phyloP scores from a whole-genome alignment of 768 basidiomycete genomes.

The Punctularia strigosozonata region DNA sequence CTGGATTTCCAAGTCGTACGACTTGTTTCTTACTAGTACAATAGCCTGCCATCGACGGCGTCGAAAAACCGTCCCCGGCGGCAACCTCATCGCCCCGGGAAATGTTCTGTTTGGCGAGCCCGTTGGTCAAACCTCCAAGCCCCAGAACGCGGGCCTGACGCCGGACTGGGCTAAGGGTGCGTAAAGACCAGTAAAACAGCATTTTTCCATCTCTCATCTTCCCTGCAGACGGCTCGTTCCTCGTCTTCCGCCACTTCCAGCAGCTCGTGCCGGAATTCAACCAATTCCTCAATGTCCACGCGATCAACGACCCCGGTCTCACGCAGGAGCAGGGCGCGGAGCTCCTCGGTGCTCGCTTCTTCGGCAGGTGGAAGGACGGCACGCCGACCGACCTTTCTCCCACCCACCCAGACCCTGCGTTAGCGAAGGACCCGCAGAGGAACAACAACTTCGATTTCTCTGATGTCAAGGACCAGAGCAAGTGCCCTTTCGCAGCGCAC shows the following conservation, averaged over 20 bases:
- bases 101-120: constrained; percentile 14
- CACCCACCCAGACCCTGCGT: constrained; percentile 12
- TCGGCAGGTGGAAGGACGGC: constrained; percentile 23
- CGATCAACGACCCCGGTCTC: constrained; percentile 10
- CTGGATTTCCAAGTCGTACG: too few species aligned
- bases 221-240: constrained; percentile 19
- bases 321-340: constrained; percentile 12
- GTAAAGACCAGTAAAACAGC: too few species aligned
- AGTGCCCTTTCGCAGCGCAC: constrained; percentile 21
- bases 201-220: too few species aligned
- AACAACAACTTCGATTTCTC: constrained; percentile 20
- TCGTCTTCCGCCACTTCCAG: constrained; percentile 19
- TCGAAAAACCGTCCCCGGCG: constrained; percentile 9
- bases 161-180: too few species aligned
- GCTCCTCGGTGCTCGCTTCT: constrained; percentile 20
- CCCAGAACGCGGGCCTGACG: constrained; percentile 22
- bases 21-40: too few species aligned
- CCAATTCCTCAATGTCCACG: constrained; percentile 13
- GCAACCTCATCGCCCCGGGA: constrained; percentile 15
- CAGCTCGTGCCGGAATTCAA: constrained; percentile 25
- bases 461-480: constrained; percentile 12
- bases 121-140: constrained; percentile 11
- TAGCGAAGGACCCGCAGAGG: constrained; percentile 14
- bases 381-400: constrained; percentile 19
- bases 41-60: constrained; percentile 20